Evolutionary conservation across 2,329 filamentous ascomycete species (phyloP).

Genomic region (Aspergillus sp.): DNA sequence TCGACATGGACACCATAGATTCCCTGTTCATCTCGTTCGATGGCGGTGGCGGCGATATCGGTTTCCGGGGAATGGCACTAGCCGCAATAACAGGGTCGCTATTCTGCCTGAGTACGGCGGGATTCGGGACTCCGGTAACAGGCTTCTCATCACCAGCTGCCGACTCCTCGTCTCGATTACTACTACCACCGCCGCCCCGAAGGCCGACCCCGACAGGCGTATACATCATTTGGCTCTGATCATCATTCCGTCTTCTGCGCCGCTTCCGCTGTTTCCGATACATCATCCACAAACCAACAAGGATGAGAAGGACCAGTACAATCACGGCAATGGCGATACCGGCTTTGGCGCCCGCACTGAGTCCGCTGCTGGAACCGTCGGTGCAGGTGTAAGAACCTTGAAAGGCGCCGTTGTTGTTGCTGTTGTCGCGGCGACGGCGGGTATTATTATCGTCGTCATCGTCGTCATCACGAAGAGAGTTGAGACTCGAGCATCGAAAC

Average conservation of each 20-base stretch:
- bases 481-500: slow-evolving; percentile 26
- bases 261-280: slow-evolving; percentile 13
- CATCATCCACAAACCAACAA: slow-evolving; percentile 21
- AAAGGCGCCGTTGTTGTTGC: slow-evolving; percentile 15
- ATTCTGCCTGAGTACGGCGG: no score
- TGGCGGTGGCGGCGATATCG: slow-evolving; percentile 12
- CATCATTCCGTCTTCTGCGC: slow-evolving; percentile 3
- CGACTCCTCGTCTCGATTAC: neutral
- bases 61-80: slow-evolving; percentile 17
- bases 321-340: slow-evolving; percentile 43
- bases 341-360: slow-evolving; percentile 31
- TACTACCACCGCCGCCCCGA: no score
- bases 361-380: slow-evolving; percentile 12
- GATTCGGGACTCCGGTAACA: no score
- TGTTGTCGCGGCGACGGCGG: neutral
- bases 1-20: slow-evolving; percentile 3
- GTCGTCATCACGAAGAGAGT: slow-evolving; percentile 10
- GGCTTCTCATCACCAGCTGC: neutral
- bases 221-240: neutral
- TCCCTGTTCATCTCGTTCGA: neutral
- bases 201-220: neutral
- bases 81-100: neutral
- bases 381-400: slow-evolving; percentile 24
- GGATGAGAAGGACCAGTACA: slow-evolving; percentile 33
- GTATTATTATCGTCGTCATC: neutral